Conservation (phyloP, 2,329 filamentous ascomycete species). For the Zasmidium cellare region DNA sequence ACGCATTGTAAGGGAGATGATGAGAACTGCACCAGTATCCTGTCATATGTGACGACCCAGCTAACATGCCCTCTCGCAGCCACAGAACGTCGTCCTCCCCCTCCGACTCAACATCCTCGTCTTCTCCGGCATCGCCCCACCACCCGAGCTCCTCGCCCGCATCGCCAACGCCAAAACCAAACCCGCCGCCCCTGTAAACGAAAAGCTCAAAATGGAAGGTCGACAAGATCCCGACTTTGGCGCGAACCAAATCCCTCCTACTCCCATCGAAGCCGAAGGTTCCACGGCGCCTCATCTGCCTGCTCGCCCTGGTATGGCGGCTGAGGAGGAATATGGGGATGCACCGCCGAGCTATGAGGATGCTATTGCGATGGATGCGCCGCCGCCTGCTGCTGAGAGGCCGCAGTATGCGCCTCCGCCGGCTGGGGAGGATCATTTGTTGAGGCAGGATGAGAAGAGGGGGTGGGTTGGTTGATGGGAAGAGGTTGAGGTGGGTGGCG, state of each 20-base stretch:
- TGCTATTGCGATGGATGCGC: conserved; percentile 77
- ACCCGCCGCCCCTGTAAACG: conserved; percentile 21
- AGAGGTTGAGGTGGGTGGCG: not conserved
- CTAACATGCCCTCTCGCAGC: conserved; percentile 13
- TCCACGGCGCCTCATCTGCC: conserved; percentile 11
- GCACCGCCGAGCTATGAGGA: conserved; percentile 93
- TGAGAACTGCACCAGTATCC: conserved; percentile 2
- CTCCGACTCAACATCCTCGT: conserved; percentile 77
- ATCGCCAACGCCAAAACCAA: conserved; percentile 37
- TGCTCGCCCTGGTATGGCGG: conserved; percentile 8
- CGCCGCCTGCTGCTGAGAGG: conserved; percentile 70
- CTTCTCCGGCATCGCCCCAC: conserved; percentile 84
- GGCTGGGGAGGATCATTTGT: conserved; percentile 29
- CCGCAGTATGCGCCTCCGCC: conserved; percentile 60
- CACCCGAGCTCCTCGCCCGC: conserved; percentile 70
- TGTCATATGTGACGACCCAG: not conserved
- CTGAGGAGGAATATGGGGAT: conserved; percentile 47
- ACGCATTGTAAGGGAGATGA: conserved; percentile 22
- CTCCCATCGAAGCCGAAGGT: conserved; percentile 21
- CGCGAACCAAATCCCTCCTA: conserved; percentile 25
- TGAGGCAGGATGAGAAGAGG: conserved; percentile 35
- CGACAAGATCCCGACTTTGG: conserved; percentile 25
- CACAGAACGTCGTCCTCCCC: conserved; percentile 73
- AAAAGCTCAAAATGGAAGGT: conserved; percentile 27
- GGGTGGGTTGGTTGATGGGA: conserved; percentile 18